Percentiles rank a stretch among this genome's conserved stretches.
Evolutionary conservation across 2,329 filamentous ascomycete species (phyloP).

Genomic region (Pseudogymnoascus sp.): DNA sequence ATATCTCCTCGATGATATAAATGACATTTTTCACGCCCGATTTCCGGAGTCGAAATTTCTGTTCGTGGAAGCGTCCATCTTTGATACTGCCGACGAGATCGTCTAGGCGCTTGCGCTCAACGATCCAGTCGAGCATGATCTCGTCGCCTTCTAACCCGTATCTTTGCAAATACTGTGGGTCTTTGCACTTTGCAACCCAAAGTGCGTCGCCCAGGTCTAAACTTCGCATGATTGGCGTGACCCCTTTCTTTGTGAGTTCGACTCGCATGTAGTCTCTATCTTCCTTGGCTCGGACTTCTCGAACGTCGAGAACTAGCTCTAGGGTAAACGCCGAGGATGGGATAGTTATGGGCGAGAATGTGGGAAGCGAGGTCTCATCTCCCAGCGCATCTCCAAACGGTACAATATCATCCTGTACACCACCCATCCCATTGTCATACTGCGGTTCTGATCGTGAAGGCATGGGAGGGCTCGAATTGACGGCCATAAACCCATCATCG

Average conservation of each 20-base stretch:
- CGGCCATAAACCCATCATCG: slow-evolving; percentile 9
- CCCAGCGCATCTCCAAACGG: slow-evolving; percentile 19
- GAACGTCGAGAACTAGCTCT: slow-evolving; percentile 63
- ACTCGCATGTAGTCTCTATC: slow-evolving; percentile 72
- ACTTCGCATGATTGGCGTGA: slow-evolving; percentile 57
- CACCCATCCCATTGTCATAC: not conserved
- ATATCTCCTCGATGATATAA: slow-evolving; percentile 69
- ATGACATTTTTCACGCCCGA: slow-evolving; percentile 69
- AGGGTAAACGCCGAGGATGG: slow-evolving; percentile 61
- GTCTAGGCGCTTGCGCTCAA: slow-evolving; percentile 73
- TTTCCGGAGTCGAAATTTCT: slow-evolving; percentile 69
- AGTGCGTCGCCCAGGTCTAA: slow-evolving; percentile 68
- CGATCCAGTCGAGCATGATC: slow-evolving; percentile 69
- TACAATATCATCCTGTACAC: slow-evolving; percentile 13
- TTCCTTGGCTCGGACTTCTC: slow-evolving; percentile 64
- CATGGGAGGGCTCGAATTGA: slow-evolving; percentile 11
- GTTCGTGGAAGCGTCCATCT: slow-evolving; percentile 74
- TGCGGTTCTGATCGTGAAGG: slow-evolving; percentile 1
- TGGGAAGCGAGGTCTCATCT: slow-evolving; percentile 22
- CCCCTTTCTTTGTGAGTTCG: slow-evolving; percentile 58
- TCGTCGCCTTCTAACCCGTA: slow-evolving; percentile 58
- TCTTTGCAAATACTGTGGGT: slow-evolving; percentile 45
- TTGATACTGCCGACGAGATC: slow-evolving; percentile 75
- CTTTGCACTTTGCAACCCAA: slow-evolving; percentile 68
- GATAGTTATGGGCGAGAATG: slow-evolving; percentile 51